Evolutionary conservation across 176 grass and related monocot genomes (phyloP).

Genomic region (Canna indica): DNA sequence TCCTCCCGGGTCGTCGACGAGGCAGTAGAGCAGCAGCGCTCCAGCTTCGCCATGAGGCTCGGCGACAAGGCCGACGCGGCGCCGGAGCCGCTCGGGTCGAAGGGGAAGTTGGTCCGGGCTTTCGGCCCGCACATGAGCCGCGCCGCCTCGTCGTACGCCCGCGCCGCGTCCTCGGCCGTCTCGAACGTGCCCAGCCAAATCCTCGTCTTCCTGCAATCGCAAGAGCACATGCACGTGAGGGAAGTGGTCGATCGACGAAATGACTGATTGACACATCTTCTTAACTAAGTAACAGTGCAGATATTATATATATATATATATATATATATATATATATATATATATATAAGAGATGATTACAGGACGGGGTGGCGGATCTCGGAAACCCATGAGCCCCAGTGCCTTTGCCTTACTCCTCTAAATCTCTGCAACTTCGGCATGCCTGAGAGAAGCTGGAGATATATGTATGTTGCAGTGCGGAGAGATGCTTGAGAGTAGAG

Average conservation of each 20-base stretch:
- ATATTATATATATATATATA: too few species aligned
- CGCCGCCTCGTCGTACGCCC: slow-evolving; percentile 20
- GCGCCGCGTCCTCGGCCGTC: slow-evolving; percentile 17
- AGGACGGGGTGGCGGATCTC: slow-evolving; percentile 62
- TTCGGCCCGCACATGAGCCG: slow-evolving; percentile 7
- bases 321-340: too few species aligned
- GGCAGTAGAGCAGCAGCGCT: not conserved
- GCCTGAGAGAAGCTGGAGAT: too few species aligned
- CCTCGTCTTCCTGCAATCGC: slow-evolving; percentile 16
- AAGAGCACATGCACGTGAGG: too few species aligned
- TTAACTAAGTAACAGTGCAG: too few species aligned
- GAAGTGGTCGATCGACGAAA: too few species aligned
- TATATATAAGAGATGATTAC: slow-evolving; percentile 29
- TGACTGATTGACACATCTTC: too few species aligned
- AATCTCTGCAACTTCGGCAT: slow-evolving; percentile 56
- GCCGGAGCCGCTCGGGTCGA: not conserved
- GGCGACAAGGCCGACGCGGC: not conserved
- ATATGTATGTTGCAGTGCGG: too few species aligned
- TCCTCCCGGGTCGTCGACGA: not conserved
- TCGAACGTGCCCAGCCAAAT: slow-evolving; percentile 21
- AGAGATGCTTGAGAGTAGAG: too few species aligned
- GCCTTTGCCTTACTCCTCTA: slow-evolving; percentile 60
- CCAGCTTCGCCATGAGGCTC: slow-evolving; percentile 9
- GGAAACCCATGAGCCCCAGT: slow-evolving; percentile 81
- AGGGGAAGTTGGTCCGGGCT: slow-evolving; percentile 13